Conservation (phyloP, 73 alveolate genomes). For the Diophrys appendiculata region DNA sequence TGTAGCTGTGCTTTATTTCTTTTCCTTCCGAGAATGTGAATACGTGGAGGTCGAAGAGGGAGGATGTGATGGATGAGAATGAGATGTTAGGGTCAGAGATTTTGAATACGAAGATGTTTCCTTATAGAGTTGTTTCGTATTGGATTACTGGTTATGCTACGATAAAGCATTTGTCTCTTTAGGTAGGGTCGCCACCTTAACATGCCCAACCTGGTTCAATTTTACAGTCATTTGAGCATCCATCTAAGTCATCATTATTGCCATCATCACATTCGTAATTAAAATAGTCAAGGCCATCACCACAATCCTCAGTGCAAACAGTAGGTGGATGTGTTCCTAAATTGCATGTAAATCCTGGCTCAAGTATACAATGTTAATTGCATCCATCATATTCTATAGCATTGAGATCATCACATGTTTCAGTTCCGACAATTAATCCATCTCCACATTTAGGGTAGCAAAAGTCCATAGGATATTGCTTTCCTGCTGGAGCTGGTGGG, state of each 20-base stretch:
- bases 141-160: too few relatives aligned
- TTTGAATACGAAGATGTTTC: too few relatives aligned
- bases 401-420: not conserved
- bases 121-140: too few relatives aligned
- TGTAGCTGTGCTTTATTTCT: too few relatives aligned
- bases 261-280: constrained; percentile 11
- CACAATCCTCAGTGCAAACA: constrained; percentile 1
- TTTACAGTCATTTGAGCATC: constrained; percentile 8
- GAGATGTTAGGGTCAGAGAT: too few relatives aligned
- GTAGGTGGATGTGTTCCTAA: not conserved
- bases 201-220: not conserved
- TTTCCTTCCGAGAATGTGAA: too few relatives aligned
- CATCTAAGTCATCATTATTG: not conserved
- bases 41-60: too few relatives aligned
- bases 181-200: constrained; percentile 1
- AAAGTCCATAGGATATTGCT: not conserved
- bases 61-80: too few relatives aligned
- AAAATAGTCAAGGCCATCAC: not conserved
- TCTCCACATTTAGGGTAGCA: not conserved
- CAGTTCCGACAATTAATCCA: not conserved
- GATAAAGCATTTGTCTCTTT: not conserved
- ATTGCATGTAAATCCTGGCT: not conserved
- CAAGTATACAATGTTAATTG: not conserved
- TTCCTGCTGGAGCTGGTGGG: not conserved
- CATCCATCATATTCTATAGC: not conserved